Conservation (phyloP, 805 yeast species). For the Scheffersomyces spartinae region DNA sequence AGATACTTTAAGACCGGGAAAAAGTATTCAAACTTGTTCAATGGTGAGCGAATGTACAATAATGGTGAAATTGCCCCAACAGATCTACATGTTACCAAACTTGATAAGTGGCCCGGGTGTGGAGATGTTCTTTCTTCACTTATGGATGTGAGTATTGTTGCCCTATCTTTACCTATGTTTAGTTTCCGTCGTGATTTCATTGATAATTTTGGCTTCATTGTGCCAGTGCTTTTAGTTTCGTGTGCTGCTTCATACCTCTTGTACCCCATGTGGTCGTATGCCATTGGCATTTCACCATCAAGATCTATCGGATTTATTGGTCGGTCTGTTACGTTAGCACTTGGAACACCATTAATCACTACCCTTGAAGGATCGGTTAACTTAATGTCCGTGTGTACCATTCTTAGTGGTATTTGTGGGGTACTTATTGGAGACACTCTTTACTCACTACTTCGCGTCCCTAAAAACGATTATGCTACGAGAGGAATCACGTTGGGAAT, state of each 20-base stretch:
- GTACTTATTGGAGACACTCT: slow-evolving; percentile 51
- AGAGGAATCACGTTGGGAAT: slow-evolving; percentile 69
- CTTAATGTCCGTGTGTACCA: slow-evolving; percentile 69
- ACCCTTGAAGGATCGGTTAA: slow-evolving; percentile 59
- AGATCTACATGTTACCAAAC: too few species aligned
- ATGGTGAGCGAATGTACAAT: slow-evolving; percentile 18
- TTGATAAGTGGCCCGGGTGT: slow-evolving; percentile 55
- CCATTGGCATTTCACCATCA: slow-evolving; percentile 48
- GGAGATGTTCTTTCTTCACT: slow-evolving; percentile 64
- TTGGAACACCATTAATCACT: slow-evolving; percentile 65
- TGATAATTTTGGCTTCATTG: slow-evolving; percentile 44
- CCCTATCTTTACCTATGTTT: slow-evolving; percentile 69
- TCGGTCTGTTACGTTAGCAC: slow-evolving; percentile 66
- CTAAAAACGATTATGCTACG: slow-evolving; percentile 56
- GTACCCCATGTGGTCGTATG: slow-evolving; percentile 60
- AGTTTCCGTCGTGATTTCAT: slow-evolving; percentile 55
- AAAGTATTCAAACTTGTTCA: slow-evolving; percentile 49
- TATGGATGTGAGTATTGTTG: slow-evolving; percentile 69
- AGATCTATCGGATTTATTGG: slow-evolving; percentile 69
- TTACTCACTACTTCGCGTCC: slow-evolving; percentile 38
- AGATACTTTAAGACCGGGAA: slow-evolving; percentile 56
- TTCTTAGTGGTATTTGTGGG: slow-evolving; percentile 66
- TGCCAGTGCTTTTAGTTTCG: slow-evolving; percentile 47
- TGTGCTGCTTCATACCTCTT: slow-evolving; percentile 49
- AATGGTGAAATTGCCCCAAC: slow-evolving; percentile 20